phyloP scores from a whole-genome alignment of 1,284 basidiomycete species.

The Leccinum olivaceoglutinosum region DNA sequence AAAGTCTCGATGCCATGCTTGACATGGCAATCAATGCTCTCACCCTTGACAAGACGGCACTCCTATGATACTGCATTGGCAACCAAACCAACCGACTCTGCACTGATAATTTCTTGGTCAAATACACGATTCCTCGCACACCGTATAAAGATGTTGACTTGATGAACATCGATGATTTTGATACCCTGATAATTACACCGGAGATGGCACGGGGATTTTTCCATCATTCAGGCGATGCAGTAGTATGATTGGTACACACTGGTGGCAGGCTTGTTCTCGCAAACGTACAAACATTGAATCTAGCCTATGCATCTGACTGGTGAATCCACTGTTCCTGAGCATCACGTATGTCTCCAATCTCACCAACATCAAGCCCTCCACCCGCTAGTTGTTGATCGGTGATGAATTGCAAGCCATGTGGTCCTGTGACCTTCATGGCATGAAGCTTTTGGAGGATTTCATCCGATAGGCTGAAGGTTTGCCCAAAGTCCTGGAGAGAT shows the following conservation, averaged over 20 bases:
- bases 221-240: not conserved
- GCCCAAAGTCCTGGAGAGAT: not conserved
- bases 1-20: not conserved
- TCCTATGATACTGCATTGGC: not conserved
- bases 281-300: not conserved
- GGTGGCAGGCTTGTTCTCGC: not conserved
- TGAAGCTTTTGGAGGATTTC: not conserved
- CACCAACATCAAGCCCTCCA: not conserved
- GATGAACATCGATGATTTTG: not conserved
- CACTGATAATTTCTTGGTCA: not conserved
- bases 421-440: not conserved
- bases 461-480: not conserved
- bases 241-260: not conserved
- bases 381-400: not conserved
- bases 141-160: not conserved
- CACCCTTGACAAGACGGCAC: not conserved
- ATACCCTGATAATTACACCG: not conserved
- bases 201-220: not conserved
- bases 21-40: not conserved
- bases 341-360: not conserved
- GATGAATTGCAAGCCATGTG: not conserved
- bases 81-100: not conserved
- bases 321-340: not conserved
- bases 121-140: not conserved
- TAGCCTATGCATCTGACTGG: not conserved